Conservation (phyloP, 768 basidiomycete genomes). For the Tricholoma sp. region DNA sequence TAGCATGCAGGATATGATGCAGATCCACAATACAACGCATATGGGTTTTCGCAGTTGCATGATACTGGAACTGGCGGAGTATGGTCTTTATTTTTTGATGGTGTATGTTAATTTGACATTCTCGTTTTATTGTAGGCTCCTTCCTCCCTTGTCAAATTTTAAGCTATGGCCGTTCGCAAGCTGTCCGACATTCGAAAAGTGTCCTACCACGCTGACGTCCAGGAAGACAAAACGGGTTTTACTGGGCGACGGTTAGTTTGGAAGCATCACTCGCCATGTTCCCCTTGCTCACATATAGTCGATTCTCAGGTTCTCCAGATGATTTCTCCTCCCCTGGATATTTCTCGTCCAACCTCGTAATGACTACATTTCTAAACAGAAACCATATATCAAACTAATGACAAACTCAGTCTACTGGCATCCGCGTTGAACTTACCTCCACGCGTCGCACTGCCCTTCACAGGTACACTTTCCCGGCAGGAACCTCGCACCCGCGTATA, state of each 20-base stretch:
- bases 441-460: slow-evolving; percentile 57
- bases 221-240: slow-evolving; percentile 46
- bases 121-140: slow-evolving; percentile 26
- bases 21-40: slow-evolving; percentile 37
- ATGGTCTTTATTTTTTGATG: slow-evolving; percentile 10
- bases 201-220: slow-evolving; percentile 39
- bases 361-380: not conserved
- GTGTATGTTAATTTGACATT: not conserved
- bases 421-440: slow-evolving; percentile 56
- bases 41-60: slow-evolving; percentile 61
- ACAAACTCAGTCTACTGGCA: slow-evolving; percentile 38
- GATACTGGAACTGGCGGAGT: slow-evolving; percentile 62
- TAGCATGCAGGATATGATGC: slow-evolving; percentile 48
- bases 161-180: slow-evolving; percentile 51
- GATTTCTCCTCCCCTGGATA: slow-evolving; percentile 64
- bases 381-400: not conserved
- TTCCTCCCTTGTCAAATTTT: slow-evolving; percentile 55
- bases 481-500: slow-evolving; percentile 44
- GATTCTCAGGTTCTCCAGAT: slow-evolving; percentile 43
- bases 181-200: slow-evolving; percentile 50
- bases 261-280: not conserved
- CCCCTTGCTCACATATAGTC: too few species aligned
- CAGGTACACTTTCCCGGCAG: slow-evolving; percentile 50
- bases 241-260: slow-evolving; percentile 41
- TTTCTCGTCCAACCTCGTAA: slow-evolving; percentile 50